Base-by-base conservation (phyloP, 331 rosid genomes). In the Prunus yedoensis region DNA sequence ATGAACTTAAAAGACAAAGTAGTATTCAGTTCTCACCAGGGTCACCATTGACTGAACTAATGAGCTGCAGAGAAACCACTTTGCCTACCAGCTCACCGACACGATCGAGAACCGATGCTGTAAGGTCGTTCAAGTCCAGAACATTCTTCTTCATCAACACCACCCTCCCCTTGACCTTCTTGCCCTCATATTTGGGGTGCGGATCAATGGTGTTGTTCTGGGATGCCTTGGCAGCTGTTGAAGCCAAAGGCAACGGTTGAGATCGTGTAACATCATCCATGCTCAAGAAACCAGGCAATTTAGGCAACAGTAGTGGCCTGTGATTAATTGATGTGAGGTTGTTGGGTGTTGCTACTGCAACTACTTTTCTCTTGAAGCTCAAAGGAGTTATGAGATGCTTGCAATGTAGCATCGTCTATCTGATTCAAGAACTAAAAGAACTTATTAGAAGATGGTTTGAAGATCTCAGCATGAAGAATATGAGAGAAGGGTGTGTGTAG, bases 91-190 rank as follows among this genome's bases (percentile, higher is more conserved):
- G n/a, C 63, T 88, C 67, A 46, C 79, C 77, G 23, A 80, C 60
- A 10, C 76, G 70, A 60, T 88, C 92, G 27, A 81, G 70, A 1
- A 57, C 1, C 14, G 76, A 63, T 1, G 88, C 66, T 0, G 25
- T 17, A 13, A 87, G 18, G 49, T 74, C 84, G 66, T 78, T 80
- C 52, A 82, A 74, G 61, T 86, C 86, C 86, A 88, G 59, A 1
- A 78, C 87, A 45, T 78, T 80, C 23, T 80, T 86, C 66, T 81
- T 82, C 93, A 88, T 88, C 86, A 86, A 64, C 80, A 86, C 85
- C 77, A 86, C 88, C 0, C 73, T 86, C 10, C 93, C 93, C 76
- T 75, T 80, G 18, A 88, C 80, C 81, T 82, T 82, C 21, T 70
- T 78, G 35, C 76, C 18, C 4, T 43, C 46, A 54, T 43, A 12